phyloP scores from a whole-genome alignment of 805 yeast species.

The Sugiyamaella boreocaroliniensis region DNA sequence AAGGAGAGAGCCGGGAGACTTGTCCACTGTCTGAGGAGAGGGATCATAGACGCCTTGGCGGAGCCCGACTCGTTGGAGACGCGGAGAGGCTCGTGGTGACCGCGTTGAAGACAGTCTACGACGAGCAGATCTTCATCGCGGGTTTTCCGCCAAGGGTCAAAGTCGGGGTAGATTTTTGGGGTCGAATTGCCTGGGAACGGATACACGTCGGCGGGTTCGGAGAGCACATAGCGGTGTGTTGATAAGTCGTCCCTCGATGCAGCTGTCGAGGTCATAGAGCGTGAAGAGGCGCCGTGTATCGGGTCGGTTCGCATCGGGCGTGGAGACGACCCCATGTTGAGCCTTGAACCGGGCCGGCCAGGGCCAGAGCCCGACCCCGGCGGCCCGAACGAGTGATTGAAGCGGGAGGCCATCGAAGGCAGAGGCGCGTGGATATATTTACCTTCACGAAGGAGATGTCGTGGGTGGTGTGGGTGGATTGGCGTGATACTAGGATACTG shows the following conservation, averaged over 20 bases:
- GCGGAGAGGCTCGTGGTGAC: slow-evolving; percentile 56
- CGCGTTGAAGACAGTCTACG: slow-evolving; percentile 56
- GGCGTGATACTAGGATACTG: too few relatives aligned
- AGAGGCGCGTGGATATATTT: too few relatives aligned
- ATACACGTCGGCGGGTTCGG: slow-evolving; percentile 31
- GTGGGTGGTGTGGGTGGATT: too few relatives aligned
- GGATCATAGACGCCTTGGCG: slow-evolving; percentile 52
- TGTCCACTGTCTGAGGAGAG: slow-evolving; percentile 33
- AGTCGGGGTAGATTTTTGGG: slow-evolving; percentile 53
- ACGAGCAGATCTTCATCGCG: slow-evolving; percentile 48
- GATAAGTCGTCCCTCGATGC: slow-evolving; percentile 23
- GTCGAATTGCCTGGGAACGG: slow-evolving; percentile 24
- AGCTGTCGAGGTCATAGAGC: neutral
- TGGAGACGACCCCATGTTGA: neutral
- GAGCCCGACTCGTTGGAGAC: slow-evolving; percentile 63
- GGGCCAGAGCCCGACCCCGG: neutral
- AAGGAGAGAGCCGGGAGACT: slow-evolving; percentile 44
- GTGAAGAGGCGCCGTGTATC: neutral
- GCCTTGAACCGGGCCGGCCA: neutral
- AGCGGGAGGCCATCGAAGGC: neutral
- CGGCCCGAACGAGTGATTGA: neutral
- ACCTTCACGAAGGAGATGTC: too few relatives aligned
- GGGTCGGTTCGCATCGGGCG: neutral
- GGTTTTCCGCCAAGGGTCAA: slow-evolving; percentile 60
- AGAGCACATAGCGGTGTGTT: slow-evolving; percentile 29